A percentile compares a stretch with the other conserved stretches of the same genome.
Conservation (phyloP, 179 eudicot species). For the Silene coronaria region DNA sequence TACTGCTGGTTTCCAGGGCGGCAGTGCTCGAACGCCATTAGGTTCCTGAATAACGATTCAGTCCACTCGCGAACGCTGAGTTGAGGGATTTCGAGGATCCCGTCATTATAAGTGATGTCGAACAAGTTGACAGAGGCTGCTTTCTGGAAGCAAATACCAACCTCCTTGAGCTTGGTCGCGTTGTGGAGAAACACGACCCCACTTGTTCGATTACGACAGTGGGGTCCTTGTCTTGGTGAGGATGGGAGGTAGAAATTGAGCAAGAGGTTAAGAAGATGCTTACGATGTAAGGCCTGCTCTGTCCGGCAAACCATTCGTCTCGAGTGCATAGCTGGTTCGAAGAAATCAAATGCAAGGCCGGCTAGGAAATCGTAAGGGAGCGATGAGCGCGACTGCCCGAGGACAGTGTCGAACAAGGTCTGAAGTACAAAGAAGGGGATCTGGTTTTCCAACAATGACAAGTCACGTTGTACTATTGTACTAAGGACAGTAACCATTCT, state of each 20-base stretch:
- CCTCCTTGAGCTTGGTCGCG: slow-evolving; percentile 8
- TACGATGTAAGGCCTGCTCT: slow-evolving; percentile 3
- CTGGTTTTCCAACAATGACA: slow-evolving; percentile 15
- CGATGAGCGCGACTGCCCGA: background rate
- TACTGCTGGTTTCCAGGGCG: background rate
- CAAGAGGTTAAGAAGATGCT: slow-evolving; percentile 12
- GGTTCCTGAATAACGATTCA: slow-evolving; percentile 14
- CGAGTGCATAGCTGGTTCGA: slow-evolving; percentile 16
- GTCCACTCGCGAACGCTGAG: slow-evolving; percentile 13
- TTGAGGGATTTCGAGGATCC: slow-evolving; percentile 14
- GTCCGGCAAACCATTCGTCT: slow-evolving; percentile 2
- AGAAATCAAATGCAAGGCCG: slow-evolving; percentile 12
- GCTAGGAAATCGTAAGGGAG: slow-evolving; percentile 11
- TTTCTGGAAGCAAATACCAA: background rate
- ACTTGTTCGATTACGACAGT: background rate
- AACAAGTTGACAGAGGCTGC: background rate
- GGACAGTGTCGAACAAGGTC: background rate
- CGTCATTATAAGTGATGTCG: background rate
- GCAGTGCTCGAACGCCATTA: slow-evolving; percentile 16
- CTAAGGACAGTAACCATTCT: slow-evolving; percentile 6
- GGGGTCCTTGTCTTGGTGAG: background rate
- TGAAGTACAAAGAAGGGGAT: slow-evolving; percentile 16
- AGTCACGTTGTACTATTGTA: slow-evolving; percentile 9
- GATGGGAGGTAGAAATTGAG: slow-evolving; percentile 18
- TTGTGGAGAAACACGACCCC: background rate